Base-by-base conservation (phyloP, 371 early-diverging fungal species). In the Rhizopus delemar region DNA sequence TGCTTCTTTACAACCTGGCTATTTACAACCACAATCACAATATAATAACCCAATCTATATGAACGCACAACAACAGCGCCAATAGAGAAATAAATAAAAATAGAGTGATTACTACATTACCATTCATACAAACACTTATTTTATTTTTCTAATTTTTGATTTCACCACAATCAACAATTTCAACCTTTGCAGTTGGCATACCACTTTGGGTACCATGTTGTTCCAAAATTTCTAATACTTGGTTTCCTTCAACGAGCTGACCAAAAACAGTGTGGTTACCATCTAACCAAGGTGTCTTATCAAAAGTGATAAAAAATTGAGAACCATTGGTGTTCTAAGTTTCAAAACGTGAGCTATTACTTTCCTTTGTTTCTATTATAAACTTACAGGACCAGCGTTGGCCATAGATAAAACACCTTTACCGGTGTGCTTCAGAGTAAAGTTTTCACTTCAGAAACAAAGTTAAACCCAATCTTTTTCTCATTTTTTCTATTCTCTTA, bases 381-480 rank as follows among this genome's bases (percentile, higher is more conserved):
- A 52, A 28, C 78, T 67, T 80, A 75, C 80, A 32, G 83, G 87
- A 16, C 98, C 99, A 61, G 93, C 83, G 71, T 98, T 99, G 52
- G 99, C 99, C 99, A 99, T 99, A 36, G 95, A 94, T 64, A 98
- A 80, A 41, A 91, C 55, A 55, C 94, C 94, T 65, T 76, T 53
- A 38, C 81, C 87, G 33, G 77, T 81, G 82, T 99, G 98, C 77
- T 95, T 93, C 57, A 92, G 75, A 32, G 66, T 80, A 71, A 99
- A 99, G 86, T 95, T 97, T 80, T 99, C 99, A 77, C 94, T 90
- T 70, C 22, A 59, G 12, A 55, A 36, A 36, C 36, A 32, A 16
- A 38, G 9, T 32, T 51, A 46, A 13, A 39, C 32, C 7, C 16
- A 38, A 22, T 22, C 0, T 22, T 22, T 22, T 11, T 15, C 38